phyloP scores from a whole-genome alignment of 2,329 filamentous ascomycete genomes.

The Aspergillus tamarii region DNA sequence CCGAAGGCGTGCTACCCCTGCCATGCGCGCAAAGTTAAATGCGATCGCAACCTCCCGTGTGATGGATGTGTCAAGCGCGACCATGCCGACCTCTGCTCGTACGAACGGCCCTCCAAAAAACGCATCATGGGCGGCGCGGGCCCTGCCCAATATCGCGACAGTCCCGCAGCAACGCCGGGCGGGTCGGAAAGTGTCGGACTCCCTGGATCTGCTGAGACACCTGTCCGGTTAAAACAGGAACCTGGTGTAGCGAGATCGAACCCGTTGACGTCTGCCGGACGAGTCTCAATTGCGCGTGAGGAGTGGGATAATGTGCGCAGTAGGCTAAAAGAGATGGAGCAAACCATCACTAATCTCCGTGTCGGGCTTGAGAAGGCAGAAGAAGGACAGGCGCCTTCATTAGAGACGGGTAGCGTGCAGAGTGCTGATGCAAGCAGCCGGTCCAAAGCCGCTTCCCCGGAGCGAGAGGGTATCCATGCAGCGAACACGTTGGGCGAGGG shows the following conservation, averaged over 20 bases:
- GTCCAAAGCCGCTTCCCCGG: slow-evolving; percentile 39
- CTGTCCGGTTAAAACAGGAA: slow-evolving; percentile 30
- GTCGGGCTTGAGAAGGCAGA: slow-evolving; percentile 44
- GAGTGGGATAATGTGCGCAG: slow-evolving; percentile 50
- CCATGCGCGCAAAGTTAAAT: slow-evolving; percentile 53
- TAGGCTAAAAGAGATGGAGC: slow-evolving; percentile 48
- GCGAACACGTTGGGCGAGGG: slow-evolving; percentile 62
- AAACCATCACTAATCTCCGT: slow-evolving; percentile 43
- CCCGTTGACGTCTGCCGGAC: slow-evolving; percentile 21
- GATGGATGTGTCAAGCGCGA: slow-evolving; percentile 54
- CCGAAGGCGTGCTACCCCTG: slow-evolving; percentile 52
- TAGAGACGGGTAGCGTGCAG: slow-evolving; percentile 36
- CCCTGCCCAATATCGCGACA: slow-evolving; percentile 29
- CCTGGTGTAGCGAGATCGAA: slow-evolving; percentile 17
- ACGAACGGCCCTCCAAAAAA: slow-evolving; percentile 53
- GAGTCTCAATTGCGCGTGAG: slow-evolving; percentile 45
- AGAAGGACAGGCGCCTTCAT: slow-evolving; percentile 27
- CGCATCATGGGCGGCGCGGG: slow-evolving; percentile 32
- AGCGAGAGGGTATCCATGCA: slow-evolving; percentile 62
- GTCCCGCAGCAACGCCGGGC: slow-evolving; percentile 16
- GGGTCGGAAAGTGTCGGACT: slow-evolving; percentile 16
- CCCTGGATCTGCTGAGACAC: slow-evolving; percentile 24
- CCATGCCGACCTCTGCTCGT: slow-evolving; percentile 53
- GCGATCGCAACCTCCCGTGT: slow-evolving; percentile 53
- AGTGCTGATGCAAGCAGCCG: slow-evolving; percentile 35